A percentile compares a stretch with the other conserved stretches of the same genome.
These are phyloP conservation scores for Tubosaeta sp. DNA, from an alignment of 768 basidiomycete genomes.

Conservation along the genomic window DNA sequence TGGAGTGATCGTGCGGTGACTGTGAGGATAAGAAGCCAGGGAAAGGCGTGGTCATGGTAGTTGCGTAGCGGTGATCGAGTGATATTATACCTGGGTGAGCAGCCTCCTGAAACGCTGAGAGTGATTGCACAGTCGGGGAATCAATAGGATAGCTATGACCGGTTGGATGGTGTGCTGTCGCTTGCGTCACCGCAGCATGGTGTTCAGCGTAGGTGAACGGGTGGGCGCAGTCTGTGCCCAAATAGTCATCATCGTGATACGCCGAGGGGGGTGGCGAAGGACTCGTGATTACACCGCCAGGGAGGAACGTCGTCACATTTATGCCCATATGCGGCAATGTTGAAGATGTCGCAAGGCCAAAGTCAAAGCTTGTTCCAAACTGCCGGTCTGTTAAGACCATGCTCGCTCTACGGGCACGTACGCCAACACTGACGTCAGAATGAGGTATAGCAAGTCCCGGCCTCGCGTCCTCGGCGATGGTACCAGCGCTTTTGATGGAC, in stretches of 20 bases:
- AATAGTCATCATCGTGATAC: constrained; percentile 23
- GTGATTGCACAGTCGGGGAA: constrained; percentile 17
- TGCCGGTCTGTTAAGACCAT: constrained; percentile 11
- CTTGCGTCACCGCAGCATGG: constrained; percentile 11
- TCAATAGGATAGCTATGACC: constrained; percentile 11
- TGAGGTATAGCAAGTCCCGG: constrained; percentile 9
- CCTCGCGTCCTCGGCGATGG: constrained; percentile 26
- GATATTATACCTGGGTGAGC: constrained; percentile 15
- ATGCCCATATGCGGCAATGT: constrained; percentile 12
- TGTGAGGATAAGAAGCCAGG: constrained; percentile 30
- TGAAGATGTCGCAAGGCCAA: constrained; percentile 5
- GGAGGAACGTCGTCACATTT: constrained; percentile 11
- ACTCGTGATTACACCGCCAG: constrained; percentile 13
- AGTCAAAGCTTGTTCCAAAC: constrained; percentile 6
- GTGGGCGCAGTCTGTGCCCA: constrained; percentile 12
- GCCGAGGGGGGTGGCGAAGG: constrained; percentile 21
- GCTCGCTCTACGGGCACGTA: constrained; percentile 15
- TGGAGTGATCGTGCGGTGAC: constrained; percentile 26
- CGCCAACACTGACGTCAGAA: constrained; percentile 21
- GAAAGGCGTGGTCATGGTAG: constrained; percentile 24
- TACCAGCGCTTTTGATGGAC: constrained; percentile 6
- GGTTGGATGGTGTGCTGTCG: constrained; percentile 9
- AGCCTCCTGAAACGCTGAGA: constrained; percentile 14
- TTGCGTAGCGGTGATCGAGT: constrained; percentile 23
- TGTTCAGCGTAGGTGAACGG: constrained; percentile 14